Evolutionary conservation across 345 rosid species (phyloP), one percentile per base, ranked within the genome.

Genomic region (Gossypium thurberi): DNA sequence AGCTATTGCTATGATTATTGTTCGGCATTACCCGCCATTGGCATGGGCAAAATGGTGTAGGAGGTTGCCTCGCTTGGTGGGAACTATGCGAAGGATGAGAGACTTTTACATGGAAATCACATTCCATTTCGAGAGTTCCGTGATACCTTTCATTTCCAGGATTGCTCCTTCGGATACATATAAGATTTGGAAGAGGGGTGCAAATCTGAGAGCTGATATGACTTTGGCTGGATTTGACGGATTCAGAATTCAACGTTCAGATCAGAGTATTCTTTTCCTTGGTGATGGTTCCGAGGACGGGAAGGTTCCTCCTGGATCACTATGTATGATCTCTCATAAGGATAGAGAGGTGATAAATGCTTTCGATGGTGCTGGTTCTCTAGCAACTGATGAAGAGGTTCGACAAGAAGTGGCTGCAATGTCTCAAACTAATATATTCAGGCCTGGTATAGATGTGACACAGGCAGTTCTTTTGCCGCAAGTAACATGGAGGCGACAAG

Each of bases 41-140:
- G 98, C 99, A 2, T 95, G 98, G 98, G 98, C 98, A 21, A 95
- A 95, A 72, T 95, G 99, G 99, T 92, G 98, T 70, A 78, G 96
- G 78, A 86, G 98, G 75, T 74, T 95, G 82, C 98, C 99, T 82
- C 96, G 97, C 61, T 76, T 95, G 85, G 79, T 92, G 2, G 92
- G 79, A 11, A 89, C 92, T 1, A 90, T 92, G 98, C 81, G 78
- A 14, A 82, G 87, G 84, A 92, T 95, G 98, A 83, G 97, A 77
- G 99, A 95, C 80, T 95, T 95, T 71, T 95, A 95, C 79, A 88
- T 95, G 94, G 99, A 95, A 79, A 92, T 95, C 59, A 89, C 88
- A 0, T 95, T 95, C 85, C 90, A 95, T 56, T 95, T 95, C 70
- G 99, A 95, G 79, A 95, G 99, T 81, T 89, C 98, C 25, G 97